Conservation (phyloP, 805 yeast genomes). For the Torulaspora franciscae region DNA sequence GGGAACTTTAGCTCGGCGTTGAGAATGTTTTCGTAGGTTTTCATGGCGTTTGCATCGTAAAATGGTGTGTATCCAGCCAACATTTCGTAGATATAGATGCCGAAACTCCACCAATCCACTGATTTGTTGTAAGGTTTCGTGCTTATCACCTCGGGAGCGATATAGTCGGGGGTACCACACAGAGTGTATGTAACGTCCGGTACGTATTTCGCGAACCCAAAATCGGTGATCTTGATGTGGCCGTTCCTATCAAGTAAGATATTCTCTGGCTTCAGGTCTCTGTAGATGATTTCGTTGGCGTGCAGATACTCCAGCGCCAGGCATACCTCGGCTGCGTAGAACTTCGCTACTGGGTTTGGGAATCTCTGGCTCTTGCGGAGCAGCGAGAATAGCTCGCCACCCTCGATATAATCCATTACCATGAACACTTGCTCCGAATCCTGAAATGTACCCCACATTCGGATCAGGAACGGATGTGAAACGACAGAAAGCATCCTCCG, state of each 20-base stretch:
- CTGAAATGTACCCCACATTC: conserved; percentile 97
- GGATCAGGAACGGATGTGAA: conserved; percentile 82
- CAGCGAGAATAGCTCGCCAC: conserved; percentile 86
- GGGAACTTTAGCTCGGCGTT: conserved; percentile 78
- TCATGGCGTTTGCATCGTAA: conserved; percentile 88
- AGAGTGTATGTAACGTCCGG: conserved; percentile 87
- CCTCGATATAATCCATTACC: conserved; percentile 97
- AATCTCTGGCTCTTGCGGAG: conserved; percentile 84
- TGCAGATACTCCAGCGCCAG: conserved; percentile 86
- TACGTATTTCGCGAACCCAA: conserved; percentile 93
- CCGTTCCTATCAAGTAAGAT: conserved; percentile 83
- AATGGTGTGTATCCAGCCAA: conserved; percentile 93
- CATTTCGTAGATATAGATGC: conserved; percentile 90
- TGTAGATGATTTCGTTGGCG: conserved; percentile 76
- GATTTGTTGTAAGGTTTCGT: conserved; percentile 92
- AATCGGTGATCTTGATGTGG: conserved; percentile 87
- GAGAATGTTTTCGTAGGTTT: conserved; percentile 87
- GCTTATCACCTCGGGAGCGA: conserved; percentile 93
- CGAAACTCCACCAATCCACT: conserved; percentile 98
- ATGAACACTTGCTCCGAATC: conserved; percentile 78
- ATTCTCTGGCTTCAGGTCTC: conserved; percentile 92
- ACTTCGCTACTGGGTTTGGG: conserved; percentile 94
- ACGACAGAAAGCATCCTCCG: conserved; percentile 81
- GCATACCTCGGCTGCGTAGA: conserved; percentile 87
- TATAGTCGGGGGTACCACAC: conserved; percentile 95